Evolutionary conservation across 2,329 filamentous ascomycete species (phyloP), one percentile per base, ranked within the genome.

Genomic region (Lachnellula suecica): DNA sequence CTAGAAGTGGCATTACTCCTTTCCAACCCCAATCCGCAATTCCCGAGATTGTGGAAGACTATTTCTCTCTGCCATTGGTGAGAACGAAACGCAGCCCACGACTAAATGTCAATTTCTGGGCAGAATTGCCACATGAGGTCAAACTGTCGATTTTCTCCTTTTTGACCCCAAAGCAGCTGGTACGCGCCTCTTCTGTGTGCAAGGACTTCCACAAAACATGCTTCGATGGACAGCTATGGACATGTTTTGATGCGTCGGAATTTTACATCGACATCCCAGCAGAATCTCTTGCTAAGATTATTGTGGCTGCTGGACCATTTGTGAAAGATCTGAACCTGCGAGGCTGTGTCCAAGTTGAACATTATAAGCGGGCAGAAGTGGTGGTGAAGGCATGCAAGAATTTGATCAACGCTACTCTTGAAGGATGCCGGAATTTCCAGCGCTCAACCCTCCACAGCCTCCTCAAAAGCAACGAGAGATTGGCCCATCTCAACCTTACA

Each of bases 181-280:
- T 97, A 10, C 82, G 85, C 53, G 82, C 82, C 51, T 96, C 93
- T 1, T 75, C 83, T 17, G 88, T 94, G 19, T 93, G 85, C 66
- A 91, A 85, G 68, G 72, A 79, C 5, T 97, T 94, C 76, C 78
- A 96, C 69, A 78, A 80, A 44, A 84, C 89, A 71, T 97, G 93
- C 72, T 96, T 93, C 63, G 93, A 99, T 68, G 94, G 94, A 2
- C 94, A 99, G 72, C 74, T 97, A 15, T 99, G 94, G 94, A 85
- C 84, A 3, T 83, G 81, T 38, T 79, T 97, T 44, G 91, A 97
- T 68, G 84, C 89, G 2, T 87, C 91, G 7, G 85, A 89, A 45
- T 97, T 93, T 70, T 97, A 97, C 67, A 82, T 81, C 58, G 83
- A 91, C 47, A 97, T 97, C 59, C 87, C 93, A 0, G 89, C 88